phyloP scores from a whole-genome alignment of 225 moss, liverwort and hornwort species.

The Marchantia paleacea region DNA sequence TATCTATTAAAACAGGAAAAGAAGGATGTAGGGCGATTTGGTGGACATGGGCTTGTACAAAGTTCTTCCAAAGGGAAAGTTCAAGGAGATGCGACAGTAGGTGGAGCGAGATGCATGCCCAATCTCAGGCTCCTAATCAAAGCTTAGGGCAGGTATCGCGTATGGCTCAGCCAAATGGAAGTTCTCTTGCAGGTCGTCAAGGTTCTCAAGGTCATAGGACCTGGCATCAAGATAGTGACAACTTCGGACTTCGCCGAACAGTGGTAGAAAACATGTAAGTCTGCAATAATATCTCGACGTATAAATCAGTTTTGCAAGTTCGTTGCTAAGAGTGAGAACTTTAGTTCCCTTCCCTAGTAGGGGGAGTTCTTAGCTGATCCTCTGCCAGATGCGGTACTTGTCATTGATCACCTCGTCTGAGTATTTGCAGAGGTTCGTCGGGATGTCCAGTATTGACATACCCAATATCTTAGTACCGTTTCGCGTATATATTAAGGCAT shows the following conservation, averaged over 20 bases:
- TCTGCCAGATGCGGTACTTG: too few species aligned
- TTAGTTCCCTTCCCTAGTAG: too few species aligned
- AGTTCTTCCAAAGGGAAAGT: slow-evolving; percentile 23
- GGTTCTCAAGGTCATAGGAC: slow-evolving; percentile 45
- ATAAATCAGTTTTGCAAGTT: too few species aligned
- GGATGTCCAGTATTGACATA: too few species aligned
- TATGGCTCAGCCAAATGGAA: slow-evolving; percentile 74
- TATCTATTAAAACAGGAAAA: slow-evolving; percentile 21
- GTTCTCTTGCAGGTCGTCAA: slow-evolving; percentile 38
- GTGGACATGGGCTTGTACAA: slow-evolving; percentile 33
- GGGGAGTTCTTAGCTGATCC: too few species aligned
- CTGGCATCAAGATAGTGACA: slow-evolving; percentile 66
- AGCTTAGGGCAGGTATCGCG: slow-evolving; percentile 72
- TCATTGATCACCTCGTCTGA: too few species aligned
- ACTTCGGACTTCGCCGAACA: slow-evolving; percentile 63
- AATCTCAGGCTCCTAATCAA: slow-evolving; percentile 52
- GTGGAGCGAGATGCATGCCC: slow-evolving; percentile 76
- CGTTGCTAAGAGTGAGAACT: too few species aligned
- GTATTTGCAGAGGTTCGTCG: too few species aligned
- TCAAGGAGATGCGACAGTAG: slow-evolving; percentile 24
- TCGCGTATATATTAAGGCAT: too few species aligned
- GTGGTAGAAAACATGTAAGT: slow-evolving; percentile 90
- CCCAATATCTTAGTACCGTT: too few species aligned
- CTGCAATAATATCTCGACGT: not conserved
- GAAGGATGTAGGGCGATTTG: slow-evolving; percentile 24